Percentiles rank a stretch among this genome's conserved stretches.
phyloP scores from a whole-genome alignment of 2,329 filamentous ascomycete species.

The Samsoniella hepiali region DNA sequence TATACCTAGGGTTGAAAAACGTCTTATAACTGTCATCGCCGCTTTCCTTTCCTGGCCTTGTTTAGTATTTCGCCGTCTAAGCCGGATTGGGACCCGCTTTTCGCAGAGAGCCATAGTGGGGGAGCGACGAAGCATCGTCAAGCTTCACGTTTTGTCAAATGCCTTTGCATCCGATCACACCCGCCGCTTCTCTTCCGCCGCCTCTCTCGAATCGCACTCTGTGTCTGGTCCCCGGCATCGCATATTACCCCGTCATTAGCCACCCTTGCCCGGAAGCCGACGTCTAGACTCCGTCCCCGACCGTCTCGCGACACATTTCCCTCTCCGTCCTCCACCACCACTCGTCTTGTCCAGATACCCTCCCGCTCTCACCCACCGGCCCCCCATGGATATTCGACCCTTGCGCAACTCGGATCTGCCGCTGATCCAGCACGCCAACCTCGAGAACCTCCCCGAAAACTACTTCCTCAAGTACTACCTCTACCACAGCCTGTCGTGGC shows the following conservation, averaged over 20 bases:
- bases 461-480: constrained; percentile 99
- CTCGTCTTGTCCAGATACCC: not conserved
- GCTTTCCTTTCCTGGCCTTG: not conserved
- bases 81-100: constrained; percentile 61
- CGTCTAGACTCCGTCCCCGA: not conserved
- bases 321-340: not conserved
- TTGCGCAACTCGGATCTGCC: constrained; percentile 81
- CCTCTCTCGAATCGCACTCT: not conserved
- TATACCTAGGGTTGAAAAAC: not conserved
- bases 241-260: not conserved
- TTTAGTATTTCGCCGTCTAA: constrained; percentile 37
- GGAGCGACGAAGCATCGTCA: not conserved
- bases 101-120: not conserved
- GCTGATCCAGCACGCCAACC: constrained; percentile 95
- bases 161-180: constrained; percentile 1
- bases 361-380: not conserved
- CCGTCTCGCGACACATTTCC: constrained; percentile 4
- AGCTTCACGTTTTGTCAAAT: constrained; percentile 5
- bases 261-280: not conserved
- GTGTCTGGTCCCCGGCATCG: not conserved
- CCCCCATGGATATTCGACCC: constrained; percentile 81
- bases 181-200: not conserved
- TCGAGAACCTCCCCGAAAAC: constrained; percentile 98
- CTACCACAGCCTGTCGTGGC: constrained; percentile 98
- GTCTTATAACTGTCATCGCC: not conserved